These are phyloP conservation scores for Neoascochyta sp. DNA, from an alignment of 2,329 filamentous ascomycete genomes.

Conservation along the genomic window DNA sequence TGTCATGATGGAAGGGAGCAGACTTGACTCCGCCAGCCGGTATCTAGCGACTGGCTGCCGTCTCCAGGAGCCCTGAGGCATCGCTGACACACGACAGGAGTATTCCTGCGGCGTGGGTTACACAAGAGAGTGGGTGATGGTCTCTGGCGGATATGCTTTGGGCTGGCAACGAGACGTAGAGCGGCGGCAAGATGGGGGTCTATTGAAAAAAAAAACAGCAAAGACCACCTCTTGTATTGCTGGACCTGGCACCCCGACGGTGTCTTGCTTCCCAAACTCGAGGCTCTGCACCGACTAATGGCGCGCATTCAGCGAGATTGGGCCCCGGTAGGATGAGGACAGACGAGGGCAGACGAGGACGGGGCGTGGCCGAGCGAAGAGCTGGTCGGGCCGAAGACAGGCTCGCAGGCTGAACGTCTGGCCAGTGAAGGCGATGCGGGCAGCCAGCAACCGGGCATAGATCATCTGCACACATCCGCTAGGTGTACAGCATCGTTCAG, in stretches of 20 bases:
- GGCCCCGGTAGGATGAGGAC: no score
- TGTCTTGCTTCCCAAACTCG: no score
- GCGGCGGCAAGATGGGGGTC: no score
- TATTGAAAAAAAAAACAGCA: no score
- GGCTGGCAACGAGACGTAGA: constrained; percentile 14
- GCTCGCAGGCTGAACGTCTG: constrained; percentile 8
- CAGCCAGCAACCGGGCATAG: constrained; percentile 28
- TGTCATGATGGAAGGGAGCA: constrained; percentile 23
- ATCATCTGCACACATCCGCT: constrained; percentile 22
- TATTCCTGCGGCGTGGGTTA: constrained; percentile 25
- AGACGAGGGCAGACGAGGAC: no score
- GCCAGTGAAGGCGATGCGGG: constrained; percentile 15
- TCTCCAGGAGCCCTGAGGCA: constrained; percentile 13
- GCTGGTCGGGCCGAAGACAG: no score
- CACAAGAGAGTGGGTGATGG: constrained; percentile 20
- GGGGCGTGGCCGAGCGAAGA: constrained; percentile 10
- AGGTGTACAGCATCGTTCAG: constrained; percentile 19
- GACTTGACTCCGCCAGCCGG: constrained; percentile 13
- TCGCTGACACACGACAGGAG: constrained; percentile 28
- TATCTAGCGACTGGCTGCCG: constrained; percentile 19
- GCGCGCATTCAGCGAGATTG: no score
- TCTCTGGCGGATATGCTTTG: constrained; percentile 16
- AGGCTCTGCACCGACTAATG: no score
- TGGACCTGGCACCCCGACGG: no score
- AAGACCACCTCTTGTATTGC: not conserved